phyloP scores from a whole-genome alignment of 352 stramenopile species.

The Globisporangium spinosum region DNA sequence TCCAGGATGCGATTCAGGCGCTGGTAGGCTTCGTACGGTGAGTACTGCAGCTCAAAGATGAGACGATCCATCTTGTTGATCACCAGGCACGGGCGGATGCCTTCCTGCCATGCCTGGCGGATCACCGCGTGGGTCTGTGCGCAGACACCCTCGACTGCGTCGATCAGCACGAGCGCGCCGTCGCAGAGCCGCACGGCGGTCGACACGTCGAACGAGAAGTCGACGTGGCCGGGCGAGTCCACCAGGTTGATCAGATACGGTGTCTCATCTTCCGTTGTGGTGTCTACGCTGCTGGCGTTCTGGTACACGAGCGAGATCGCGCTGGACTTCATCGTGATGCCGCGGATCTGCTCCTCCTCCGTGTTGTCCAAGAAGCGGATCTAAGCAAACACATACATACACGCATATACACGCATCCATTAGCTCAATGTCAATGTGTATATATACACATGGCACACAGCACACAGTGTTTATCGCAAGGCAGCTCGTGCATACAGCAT shows the following conservation, averaged over 20 bases:
- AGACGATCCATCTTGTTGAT: constrained; percentile 98
- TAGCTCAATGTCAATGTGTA: background rate
- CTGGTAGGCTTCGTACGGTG: constrained; percentile 90
- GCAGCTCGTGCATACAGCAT: background rate
- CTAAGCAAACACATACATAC: constrained; percentile 20
- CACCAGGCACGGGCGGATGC: constrained; percentile 92
- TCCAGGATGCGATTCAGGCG: constrained; percentile 92
- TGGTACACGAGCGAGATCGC: constrained; percentile 93
- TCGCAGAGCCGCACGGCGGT: constrained; percentile 95
- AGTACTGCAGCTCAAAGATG: constrained; percentile 91
- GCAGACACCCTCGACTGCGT: constrained; percentile 95
- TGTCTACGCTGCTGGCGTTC: constrained; percentile 21
- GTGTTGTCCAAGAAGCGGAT: constrained; percentile 95
- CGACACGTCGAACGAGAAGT: constrained; percentile 95
- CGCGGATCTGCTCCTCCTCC: constrained; percentile 92
- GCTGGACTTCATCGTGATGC: constrained; percentile 97
- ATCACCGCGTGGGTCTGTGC: constrained; percentile 94
- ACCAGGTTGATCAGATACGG: constrained; percentile 94
- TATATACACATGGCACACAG: background rate
- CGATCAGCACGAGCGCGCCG: constrained; percentile 92
- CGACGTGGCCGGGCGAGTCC: constrained; percentile 94
- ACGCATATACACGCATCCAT: background rate
- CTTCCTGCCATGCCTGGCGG: constrained; percentile 91
- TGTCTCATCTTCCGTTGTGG: constrained; percentile 21
- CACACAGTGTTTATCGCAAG: background rate